Evolutionary conservation across 169 alveolate species (phyloP).

Genomic region (Blepharisma undulans): DNA sequence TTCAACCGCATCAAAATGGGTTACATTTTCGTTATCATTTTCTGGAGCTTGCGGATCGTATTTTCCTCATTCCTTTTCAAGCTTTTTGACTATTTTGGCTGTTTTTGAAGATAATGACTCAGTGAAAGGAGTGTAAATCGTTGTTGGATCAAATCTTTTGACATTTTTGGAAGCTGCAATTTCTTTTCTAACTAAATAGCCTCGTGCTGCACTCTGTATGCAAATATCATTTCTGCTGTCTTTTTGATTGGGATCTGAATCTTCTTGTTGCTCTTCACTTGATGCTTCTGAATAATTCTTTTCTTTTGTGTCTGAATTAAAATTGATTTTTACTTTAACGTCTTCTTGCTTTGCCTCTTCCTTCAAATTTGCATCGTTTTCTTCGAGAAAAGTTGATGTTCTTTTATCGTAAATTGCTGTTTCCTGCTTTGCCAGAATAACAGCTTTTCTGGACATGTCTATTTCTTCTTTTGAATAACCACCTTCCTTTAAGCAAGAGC

Average conservation of each 20-base stretch:
- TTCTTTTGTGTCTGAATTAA: neutral
- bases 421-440: neutral
- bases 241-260: neutral
- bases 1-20: neutral
- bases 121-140: neutral
- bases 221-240: neutral
- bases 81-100: neutral
- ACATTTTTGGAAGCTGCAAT: neutral
- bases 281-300: neutral
- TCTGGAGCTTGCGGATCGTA: neutral
- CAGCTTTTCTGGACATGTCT: neutral
- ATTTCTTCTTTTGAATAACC: neutral
- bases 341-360: neutral
- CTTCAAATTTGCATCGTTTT: neutral
- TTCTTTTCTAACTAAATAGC: neutral
- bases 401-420: neutral
- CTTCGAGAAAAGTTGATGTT: neutral
- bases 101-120: neutral
- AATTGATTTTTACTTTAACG: too few relatives aligned
- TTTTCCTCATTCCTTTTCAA: neutral
- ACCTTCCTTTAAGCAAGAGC: neutral
- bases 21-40: neutral
- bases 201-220: constrained; percentile 14
- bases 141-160: neutral
- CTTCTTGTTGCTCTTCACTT: neutral